Evolutionary conservation across 768 basidiomycete genomes (phyloP).

Genomic region (Mycena polygramma): DNA sequence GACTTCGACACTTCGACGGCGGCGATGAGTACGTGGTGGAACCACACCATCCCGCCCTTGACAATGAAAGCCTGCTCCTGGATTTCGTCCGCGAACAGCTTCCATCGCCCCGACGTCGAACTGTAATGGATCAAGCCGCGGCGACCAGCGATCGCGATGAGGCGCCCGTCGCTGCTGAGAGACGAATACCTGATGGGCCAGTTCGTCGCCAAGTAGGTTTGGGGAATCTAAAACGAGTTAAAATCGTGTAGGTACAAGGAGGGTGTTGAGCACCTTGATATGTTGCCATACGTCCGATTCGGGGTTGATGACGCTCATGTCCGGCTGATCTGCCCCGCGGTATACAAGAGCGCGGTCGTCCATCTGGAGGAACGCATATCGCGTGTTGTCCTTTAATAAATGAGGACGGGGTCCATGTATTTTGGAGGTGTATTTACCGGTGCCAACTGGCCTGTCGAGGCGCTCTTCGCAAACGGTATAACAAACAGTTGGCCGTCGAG

Average conservation of each 20-base stretch:
- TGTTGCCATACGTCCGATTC: conserved; percentile 99
- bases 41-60: conserved; percentile 95
- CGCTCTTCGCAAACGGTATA: conserved; percentile 95
- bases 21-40: conserved; percentile 93
- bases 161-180: conserved; percentile 88
- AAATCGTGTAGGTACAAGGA: conserved; percentile 1
- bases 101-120: conserved; percentile 95
- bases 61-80: conserved; percentile 93
- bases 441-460: conserved; percentile 90
- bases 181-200: conserved; percentile 96
- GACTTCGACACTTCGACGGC: conserved; percentile 87
- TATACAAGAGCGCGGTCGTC: conserved; percentile 95
- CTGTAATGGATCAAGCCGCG: conserved; percentile 95
- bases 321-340: conserved; percentile 96
- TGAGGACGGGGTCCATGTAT: too few species aligned
- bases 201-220: conserved; percentile 88
- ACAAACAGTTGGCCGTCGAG: conserved; percentile 81
- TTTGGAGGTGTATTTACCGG: conserved; percentile 52
- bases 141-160: conserved; percentile 93
- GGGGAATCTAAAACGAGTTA: conserved; percentile 77
- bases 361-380: conserved; percentile 95
- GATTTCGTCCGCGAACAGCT: conserved; percentile 81
- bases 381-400: conserved; percentile 77
- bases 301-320: conserved; percentile 98
- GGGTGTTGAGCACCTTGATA: conserved; percentile 67